These are phyloP conservation scores for Pleurotus sapidus DNA, from an alignment of 768 basidiomycete genomes.

Conservation along the genomic window DNA sequence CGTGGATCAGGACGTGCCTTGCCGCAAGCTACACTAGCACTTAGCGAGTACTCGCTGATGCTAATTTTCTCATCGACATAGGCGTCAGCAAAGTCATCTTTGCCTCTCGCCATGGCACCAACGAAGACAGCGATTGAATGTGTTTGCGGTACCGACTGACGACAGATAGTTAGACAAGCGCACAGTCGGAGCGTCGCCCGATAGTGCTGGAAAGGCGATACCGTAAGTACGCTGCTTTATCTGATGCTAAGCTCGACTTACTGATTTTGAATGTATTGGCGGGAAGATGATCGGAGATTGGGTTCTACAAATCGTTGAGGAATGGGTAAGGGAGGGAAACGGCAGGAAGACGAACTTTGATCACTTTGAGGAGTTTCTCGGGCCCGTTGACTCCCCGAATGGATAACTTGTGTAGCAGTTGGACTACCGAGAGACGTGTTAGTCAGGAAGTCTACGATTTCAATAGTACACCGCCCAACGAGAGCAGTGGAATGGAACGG, in stretches of 20 bases:
- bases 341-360: constrained; percentile 61
- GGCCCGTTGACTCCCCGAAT: constrained; percentile 96
- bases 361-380: constrained; percentile 94
- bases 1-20: constrained; percentile 58
- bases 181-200: constrained; percentile 81
- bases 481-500: neutral
- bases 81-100: constrained; percentile 95
- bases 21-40: constrained; percentile 93
- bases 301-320: constrained; percentile 59
- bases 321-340: neutral
- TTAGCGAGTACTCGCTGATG: constrained; percentile 91
- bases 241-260: constrained; percentile 35
- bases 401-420: constrained; percentile 93
- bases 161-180: constrained; percentile 82
- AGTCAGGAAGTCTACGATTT: neutral
- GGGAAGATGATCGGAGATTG: constrained; percentile 91
- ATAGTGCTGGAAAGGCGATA: constrained; percentile 10
- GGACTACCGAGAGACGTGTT: constrained; percentile 51
- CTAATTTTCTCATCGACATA: constrained; percentile 95
- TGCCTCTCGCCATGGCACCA: constrained; percentile 96
- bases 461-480: neutral
- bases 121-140: constrained; percentile 95
- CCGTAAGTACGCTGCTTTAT: neutral
- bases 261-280: constrained; percentile 95
- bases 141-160: constrained; percentile 70